Base-by-base conservation (phyloP, 2,329 filamentous ascomycete species). In the Xylaria sp. region DNA sequence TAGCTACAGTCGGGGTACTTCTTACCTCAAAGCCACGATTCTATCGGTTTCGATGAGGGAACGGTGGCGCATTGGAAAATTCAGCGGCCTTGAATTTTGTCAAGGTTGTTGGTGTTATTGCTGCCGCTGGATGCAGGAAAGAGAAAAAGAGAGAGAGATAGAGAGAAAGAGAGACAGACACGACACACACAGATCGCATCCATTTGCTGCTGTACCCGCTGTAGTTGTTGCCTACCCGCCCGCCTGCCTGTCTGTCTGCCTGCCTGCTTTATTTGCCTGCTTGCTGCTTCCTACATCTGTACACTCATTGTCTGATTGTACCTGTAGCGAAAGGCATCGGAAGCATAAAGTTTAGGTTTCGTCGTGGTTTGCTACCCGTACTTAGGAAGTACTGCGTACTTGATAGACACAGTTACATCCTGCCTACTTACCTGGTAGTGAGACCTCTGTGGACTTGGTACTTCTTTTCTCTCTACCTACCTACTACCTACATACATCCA, bases 41-140 rank as follows among this genome's bases (percentile, higher is more conserved):
- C 68, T 54, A 70, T 70, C 57, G 54, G 68, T 65, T 70, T 70
- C 68, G 65, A 70, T 66, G 63, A 60, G 48, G 51, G 56, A 59
- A 57, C 56, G 54, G 65, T 67, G 68, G 66, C 66, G 64, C 63
- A 63, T 64, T 54, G 48, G 46, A 55, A 54, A 61, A 56, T 60
- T 53, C 57, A 58, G 66, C 66, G 67, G 66, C 66, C 65, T 69
- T 57, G 57, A 54, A 55, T 21, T 37, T 44, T 39, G 41, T 20
- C 20, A 41, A 44, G 26, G 43, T 44, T 18, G 38, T 42, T 52
- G 50, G 52, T 48, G 43, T 43, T 49, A 45, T 19, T 43, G 13
- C 22, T 46, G 29, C 44, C 7, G 34, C 19, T 21, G 44, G 44
- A n/a, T 37, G 19, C 34, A 16, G 19, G 16, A 48, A 16, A 21